Conservation (phyloP, 768 basidiomycete species). For the Pulveroboletus frians region DNA sequence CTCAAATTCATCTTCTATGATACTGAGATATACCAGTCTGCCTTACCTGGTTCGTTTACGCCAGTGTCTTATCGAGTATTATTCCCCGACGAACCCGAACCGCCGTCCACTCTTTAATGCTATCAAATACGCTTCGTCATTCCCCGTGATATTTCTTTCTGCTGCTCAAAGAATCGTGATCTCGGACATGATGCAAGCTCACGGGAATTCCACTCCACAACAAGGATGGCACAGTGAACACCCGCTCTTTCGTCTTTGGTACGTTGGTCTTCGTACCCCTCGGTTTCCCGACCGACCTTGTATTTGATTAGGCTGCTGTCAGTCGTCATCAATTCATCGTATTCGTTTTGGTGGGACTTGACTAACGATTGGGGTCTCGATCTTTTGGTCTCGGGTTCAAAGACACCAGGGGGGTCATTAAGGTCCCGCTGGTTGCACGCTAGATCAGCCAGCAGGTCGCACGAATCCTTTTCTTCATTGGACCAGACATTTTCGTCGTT, state of each 20-base stretch:
- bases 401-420: conserved; percentile 32
- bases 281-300: neutral
- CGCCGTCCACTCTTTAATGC: conserved; percentile 83
- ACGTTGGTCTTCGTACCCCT: conserved; percentile 21
- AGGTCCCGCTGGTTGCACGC: conserved; percentile 37
- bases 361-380: conserved; percentile 96
- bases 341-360: conserved; percentile 99
- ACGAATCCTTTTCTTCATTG: neutral
- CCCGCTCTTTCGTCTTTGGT: conserved; percentile 83
- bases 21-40: conserved; percentile 39
- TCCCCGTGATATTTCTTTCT: conserved; percentile 93
- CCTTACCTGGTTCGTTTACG: conserved; percentile 89
- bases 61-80: conserved; percentile 90
- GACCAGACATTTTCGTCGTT: conserved; percentile 14
- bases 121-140: conserved; percentile 92
- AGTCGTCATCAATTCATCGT: conserved; percentile 83
- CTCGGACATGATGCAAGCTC: conserved; percentile 48
- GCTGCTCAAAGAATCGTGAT: conserved; percentile 79
- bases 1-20: neutral
- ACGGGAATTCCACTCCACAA: conserved; percentile 39
- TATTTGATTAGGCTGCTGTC: conserved; percentile 61
- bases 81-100: conserved; percentile 53
- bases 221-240: conserved; percentile 72
- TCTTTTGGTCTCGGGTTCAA: conserved; percentile 45
- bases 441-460: conserved; percentile 17